Base-by-base conservation (phyloP, 1,284 basidiomycete genomes). In the Exobasidium rhododendri region DNA sequence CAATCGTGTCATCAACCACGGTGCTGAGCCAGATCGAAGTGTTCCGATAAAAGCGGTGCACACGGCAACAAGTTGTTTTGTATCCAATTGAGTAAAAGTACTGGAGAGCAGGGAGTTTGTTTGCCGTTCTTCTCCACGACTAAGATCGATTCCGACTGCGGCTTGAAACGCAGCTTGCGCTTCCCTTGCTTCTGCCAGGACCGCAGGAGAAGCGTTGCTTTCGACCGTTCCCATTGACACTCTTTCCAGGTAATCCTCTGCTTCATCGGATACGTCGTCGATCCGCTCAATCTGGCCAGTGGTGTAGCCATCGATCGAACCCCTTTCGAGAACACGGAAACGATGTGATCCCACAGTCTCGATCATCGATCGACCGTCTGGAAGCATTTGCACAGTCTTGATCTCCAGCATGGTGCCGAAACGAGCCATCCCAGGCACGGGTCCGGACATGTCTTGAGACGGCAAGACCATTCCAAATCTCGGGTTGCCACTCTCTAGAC, bases 361-460 rank as follows among this genome's bases (percentile, higher is more conserved):
- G 35, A 96, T 88, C 83, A 94, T 86, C 77, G 89, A 91, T 46
- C 93, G 83, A 5, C 94, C 93, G 80, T 97, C 94, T 1, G 87
- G 84, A 22, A 93, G 83, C 86, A 92, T 91, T 77, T 91, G 89
- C 10, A 94, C 90, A 69, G 85, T 87, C 69, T 85, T 85, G 63
- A 97, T 94, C 79, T 92, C 87, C 55, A 96, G 84, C 89, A 97
- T 94, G 29, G 92, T 97, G 1, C 93, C 93, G 80, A 89, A 97
- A 62, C 89, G 87, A 62, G 82, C 80, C 62, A 81, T 80, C 55
- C 85, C 83, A 35, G 86, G 86, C n/a, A 82, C 75, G 6, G 74
- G 28, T 29, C 67, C 66, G 0, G 72, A 64, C 26, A 78, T 81
- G 7, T 62, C 68, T 45, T 84, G 82, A 1, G 83, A 82, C 0